Conservation (phyloP, 2,329 filamentous ascomycete species). For the Dryadomyces sulphureus region DNA sequence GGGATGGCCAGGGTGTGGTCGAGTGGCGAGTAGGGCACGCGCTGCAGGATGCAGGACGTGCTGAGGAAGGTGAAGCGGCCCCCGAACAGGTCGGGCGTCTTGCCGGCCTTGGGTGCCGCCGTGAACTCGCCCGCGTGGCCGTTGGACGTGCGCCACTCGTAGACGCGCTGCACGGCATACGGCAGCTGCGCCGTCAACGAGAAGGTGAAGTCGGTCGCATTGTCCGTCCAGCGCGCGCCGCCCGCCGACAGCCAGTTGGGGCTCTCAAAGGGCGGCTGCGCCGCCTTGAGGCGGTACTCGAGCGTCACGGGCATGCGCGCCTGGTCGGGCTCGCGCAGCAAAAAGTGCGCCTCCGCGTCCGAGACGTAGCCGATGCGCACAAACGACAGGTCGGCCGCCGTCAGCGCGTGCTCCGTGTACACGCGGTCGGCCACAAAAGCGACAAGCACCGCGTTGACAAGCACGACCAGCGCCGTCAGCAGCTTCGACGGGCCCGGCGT, state of each 20-base stretch:
- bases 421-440: constrained; percentile 63
- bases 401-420: constrained; percentile 59
- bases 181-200: constrained; percentile 49
- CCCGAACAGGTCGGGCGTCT: constrained; percentile 40
- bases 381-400: constrained; percentile 65
- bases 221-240: constrained; percentile 47
- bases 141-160: constrained; percentile 77
- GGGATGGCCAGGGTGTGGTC: constrained; percentile 70
- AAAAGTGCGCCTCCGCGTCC: constrained; percentile 59
- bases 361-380: constrained; percentile 80
- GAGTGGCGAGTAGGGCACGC: constrained; percentile 78
- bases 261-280: constrained; percentile 35
- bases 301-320: constrained; percentile 61
- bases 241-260: constrained; percentile 53
- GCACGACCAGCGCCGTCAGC: constrained; percentile 51
- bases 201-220: constrained; percentile 72
- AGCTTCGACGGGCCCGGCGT: constrained; percentile 56
- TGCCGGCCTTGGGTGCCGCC: constrained; percentile 57
- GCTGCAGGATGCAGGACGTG: constrained; percentile 82
- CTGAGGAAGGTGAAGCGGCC: constrained; percentile 80
- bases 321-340: constrained; percentile 72
- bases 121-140: constrained; percentile 73
- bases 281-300: constrained; percentile 44
- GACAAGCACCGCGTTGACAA: constrained; percentile 57
- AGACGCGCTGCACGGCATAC: constrained; percentile 55